phyloP scores from a whole-genome alignment of 2,329 filamentous ascomycete genomes.

The Dothidotthia symphoricarpi region DNA sequence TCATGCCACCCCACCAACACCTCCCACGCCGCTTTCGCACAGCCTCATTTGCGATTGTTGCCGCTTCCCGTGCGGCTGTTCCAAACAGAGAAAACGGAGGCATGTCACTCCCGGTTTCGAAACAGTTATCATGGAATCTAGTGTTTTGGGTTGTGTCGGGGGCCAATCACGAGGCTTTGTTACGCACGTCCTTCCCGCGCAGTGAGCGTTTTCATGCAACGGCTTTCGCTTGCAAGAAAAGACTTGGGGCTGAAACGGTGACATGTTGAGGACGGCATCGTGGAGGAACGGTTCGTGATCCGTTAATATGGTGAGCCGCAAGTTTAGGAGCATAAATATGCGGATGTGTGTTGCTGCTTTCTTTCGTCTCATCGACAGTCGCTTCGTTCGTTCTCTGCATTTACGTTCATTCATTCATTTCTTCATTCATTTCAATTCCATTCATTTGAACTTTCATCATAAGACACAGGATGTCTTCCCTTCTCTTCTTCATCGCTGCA shows the following conservation, averaged over 20 bases:
- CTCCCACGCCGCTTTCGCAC: too few species aligned
- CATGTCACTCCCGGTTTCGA: too few species aligned
- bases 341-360: background rate
- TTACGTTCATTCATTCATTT: background rate
- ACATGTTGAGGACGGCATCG: slow-evolving; percentile 1
- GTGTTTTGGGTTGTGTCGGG: slow-evolving; percentile 5
- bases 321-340: slow-evolving; percentile 6
- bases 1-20: too few species aligned
- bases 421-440: slow-evolving; percentile 6
- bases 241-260: slow-evolving; percentile 1
- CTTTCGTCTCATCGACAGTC: slow-evolving; percentile 3
- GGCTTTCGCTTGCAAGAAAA: background rate
- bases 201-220: background rate
- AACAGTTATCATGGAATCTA: slow-evolving; percentile 8
- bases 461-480: slow-evolving; percentile 34
- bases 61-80: too few species aligned
- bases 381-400: slow-evolving; percentile 3
- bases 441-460: too few species aligned
- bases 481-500: slow-evolving; percentile 26
- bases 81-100: too few species aligned
- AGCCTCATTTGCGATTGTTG: too few species aligned
- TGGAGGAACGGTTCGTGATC: slow-evolving; percentile 4
- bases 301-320: background rate
- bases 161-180: slow-evolving; percentile 3
- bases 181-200: slow-evolving; percentile 1